These are phyloP conservation scores for Daldinia vernicosa DNA, from an alignment of 495 filamentous ascomycete species.

Conservation along the genomic window DNA sequence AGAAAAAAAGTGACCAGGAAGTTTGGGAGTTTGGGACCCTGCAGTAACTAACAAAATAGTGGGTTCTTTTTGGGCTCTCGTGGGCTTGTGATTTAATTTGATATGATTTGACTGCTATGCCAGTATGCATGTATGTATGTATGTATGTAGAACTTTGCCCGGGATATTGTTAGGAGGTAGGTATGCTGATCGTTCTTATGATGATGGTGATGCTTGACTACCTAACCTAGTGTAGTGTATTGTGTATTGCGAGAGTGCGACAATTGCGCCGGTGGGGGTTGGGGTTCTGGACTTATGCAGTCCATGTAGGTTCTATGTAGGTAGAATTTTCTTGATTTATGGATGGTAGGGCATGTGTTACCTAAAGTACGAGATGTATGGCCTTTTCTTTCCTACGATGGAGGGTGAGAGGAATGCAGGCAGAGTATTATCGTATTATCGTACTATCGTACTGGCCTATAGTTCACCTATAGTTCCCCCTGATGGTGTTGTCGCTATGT, in stretches of 20 bases:
- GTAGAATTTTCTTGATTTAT: constrained; percentile 11
- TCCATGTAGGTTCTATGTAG: not conserved
- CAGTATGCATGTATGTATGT: too few species aligned
- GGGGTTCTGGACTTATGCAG: not conserved
- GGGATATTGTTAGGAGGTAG: not conserved
- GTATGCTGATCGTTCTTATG: constrained; percentile 28
- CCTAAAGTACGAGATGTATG: not conserved
- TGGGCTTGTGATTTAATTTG: constrained; percentile 30
- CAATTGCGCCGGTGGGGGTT: constrained; percentile 9
- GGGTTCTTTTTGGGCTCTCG: constrained; percentile 18
- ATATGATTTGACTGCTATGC: not conserved
- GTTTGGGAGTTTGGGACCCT: constrained; percentile 30
- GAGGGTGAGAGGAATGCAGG: constrained; percentile 1
- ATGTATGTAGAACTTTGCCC: not conserved
- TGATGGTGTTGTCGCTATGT: constrained; percentile 36
- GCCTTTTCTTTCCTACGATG: constrained; percentile 3
- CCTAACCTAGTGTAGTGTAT: too few species aligned
- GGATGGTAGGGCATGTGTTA: constrained; percentile 16
- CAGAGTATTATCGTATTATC: constrained; percentile 3
- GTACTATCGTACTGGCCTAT: constrained; percentile 15
- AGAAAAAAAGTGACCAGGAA: constrained; percentile 12
- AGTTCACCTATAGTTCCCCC: not conserved
- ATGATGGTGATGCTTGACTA: constrained; percentile 23
- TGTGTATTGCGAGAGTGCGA: too few species aligned
- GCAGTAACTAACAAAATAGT: constrained; percentile 39